Evolutionary conservation across 2,329 filamentous ascomycete genomes (phyloP).

Genomic region (Penicillium sumatraense): DNA sequence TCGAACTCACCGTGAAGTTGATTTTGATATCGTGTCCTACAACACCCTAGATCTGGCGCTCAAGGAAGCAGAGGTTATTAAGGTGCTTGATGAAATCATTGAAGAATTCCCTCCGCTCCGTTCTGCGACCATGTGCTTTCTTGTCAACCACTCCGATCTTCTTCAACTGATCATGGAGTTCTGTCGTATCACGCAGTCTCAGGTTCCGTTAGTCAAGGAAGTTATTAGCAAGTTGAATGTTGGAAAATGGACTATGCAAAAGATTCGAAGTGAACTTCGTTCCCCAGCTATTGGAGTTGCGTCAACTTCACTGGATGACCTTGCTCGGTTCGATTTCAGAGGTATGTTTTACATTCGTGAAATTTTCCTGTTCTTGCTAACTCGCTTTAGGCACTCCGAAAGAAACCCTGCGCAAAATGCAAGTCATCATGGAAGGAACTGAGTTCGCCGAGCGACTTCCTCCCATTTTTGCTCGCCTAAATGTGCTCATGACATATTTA

Average conservation of each 20-base stretch:
- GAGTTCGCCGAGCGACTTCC: slow-evolving; percentile 57
- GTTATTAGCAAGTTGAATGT: slow-evolving; percentile 86
- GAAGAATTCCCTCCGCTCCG: slow-evolving; percentile 76
- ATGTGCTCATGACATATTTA: slow-evolving; percentile 75
- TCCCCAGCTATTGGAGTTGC: slow-evolving; percentile 81
- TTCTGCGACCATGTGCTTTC: slow-evolving; percentile 78
- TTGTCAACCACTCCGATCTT: slow-evolving; percentile 86
- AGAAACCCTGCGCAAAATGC: slow-evolving; percentile 69
- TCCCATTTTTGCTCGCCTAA: slow-evolving; percentile 74
- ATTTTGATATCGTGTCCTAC: slow-evolving; percentile 92
- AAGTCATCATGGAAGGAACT: slow-evolving; percentile 59
- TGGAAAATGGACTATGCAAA: slow-evolving; percentile 77
- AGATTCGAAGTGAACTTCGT: slow-evolving; percentile 79
- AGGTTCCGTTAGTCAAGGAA: slow-evolving; percentile 76
- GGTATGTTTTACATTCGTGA: slow-evolving; percentile 51
- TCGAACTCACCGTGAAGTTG: slow-evolving; percentile 81
- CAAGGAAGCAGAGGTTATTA: slow-evolving; percentile 92
- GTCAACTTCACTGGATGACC: slow-evolving; percentile 86
- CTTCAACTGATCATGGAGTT: slow-evolving; percentile 88
- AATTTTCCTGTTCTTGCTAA: slow-evolving; percentile 48
- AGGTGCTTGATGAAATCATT: slow-evolving; percentile 90
- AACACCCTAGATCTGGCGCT: slow-evolving; percentile 80
- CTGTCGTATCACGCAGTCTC: slow-evolving; percentile 74
- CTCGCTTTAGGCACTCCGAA: slow-evolving; percentile 67
- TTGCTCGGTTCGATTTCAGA: slow-evolving; percentile 89